Conservation (phyloP, 2,329 filamentous ascomycete genomes). For the Chrysoporthe puriensis region DNA sequence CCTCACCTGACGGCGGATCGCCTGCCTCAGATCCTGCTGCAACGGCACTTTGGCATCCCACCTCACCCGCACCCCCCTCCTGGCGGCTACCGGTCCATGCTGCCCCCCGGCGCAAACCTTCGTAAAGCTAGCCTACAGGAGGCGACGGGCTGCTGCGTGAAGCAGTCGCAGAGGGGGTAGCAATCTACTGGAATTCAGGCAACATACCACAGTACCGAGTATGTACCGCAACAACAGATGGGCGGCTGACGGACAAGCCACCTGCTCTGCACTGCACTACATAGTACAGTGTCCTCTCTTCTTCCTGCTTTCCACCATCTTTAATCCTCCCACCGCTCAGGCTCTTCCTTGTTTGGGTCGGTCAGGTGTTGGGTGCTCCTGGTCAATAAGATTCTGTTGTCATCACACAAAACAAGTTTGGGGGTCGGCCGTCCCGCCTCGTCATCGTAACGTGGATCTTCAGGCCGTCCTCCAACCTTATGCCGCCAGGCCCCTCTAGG, state of each 20-base stretch:
- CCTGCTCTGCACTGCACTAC: no score
- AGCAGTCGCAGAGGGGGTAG: background rate
- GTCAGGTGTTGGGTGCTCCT: background rate
- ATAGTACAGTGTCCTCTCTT: no score
- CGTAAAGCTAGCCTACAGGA: no score
- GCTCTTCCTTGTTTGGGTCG: background rate
- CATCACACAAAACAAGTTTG: slow-evolving; percentile 5
- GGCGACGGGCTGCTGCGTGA: background rate
- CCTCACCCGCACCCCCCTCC: background rate
- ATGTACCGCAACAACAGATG: no score
- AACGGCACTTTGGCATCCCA: background rate
- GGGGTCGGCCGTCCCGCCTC: background rate
- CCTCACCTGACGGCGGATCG: background rate
- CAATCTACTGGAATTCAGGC: background rate
- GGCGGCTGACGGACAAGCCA: no score
- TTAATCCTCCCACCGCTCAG: no score
- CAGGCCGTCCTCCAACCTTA: slow-evolving; percentile 1
- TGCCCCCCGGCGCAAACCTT: background rate
- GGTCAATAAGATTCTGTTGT: background rate
- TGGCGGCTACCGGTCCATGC: background rate
- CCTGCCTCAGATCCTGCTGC: background rate
- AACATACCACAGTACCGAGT: background rate
- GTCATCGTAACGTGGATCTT: slow-evolving; percentile 3
- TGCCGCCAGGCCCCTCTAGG: background rate
- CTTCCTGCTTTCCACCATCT: no score